phyloP scores from a whole-genome alignment of 805 yeast species.

The Ogataea zsoltii region DNA sequence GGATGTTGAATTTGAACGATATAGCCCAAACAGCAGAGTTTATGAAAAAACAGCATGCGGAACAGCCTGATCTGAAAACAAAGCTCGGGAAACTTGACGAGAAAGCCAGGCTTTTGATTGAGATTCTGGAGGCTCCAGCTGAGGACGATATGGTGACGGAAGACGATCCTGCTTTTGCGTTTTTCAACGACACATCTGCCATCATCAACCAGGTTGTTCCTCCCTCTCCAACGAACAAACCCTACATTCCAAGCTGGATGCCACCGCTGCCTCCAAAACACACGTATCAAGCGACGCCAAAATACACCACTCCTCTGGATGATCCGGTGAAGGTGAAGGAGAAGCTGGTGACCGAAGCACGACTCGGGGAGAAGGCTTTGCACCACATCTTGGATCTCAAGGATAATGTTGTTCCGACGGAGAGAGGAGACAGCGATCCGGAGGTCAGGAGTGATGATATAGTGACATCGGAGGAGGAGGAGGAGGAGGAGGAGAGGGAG shows the following conservation, averaged over 20 bases:
- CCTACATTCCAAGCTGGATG: slow-evolving; percentile 69
- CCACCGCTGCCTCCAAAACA: slow-evolving; percentile 94
- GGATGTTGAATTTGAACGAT: slow-evolving; percentile 40
- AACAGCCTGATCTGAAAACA: not conserved
- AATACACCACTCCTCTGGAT: slow-evolving; percentile 57
- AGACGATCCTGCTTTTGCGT: slow-evolving; percentile 51
- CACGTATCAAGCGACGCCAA: slow-evolving; percentile 79
- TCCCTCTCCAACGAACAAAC: slow-evolving; percentile 39
- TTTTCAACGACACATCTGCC: slow-evolving; percentile 51
- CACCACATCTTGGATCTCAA: slow-evolving; percentile 47
- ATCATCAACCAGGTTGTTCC: slow-evolving; percentile 56
- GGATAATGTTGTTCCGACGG: slow-evolving; percentile 16
- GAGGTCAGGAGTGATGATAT: slow-evolving; percentile 16
- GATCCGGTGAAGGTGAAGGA: slow-evolving; percentile 74
- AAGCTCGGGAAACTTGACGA: slow-evolving; percentile 10
- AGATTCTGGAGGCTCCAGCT: slow-evolving; percentile 19
- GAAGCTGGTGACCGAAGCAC: slow-evolving; percentile 75
- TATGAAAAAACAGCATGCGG: slow-evolving; percentile 19
- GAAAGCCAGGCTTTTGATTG: slow-evolving; percentile 10
- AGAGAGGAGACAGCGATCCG: slow-evolving; percentile 17
- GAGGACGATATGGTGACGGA: slow-evolving; percentile 34
- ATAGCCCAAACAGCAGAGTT: slow-evolving; percentile 37
- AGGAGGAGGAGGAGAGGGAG: slow-evolving; percentile 7
- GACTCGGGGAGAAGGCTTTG: slow-evolving; percentile 76
- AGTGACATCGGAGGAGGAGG: slow-evolving; percentile 4